These are phyloP conservation scores for Morella rubra DNA, from an alignment of 306 rosid genomes.

Conservation along the genomic window DNA sequence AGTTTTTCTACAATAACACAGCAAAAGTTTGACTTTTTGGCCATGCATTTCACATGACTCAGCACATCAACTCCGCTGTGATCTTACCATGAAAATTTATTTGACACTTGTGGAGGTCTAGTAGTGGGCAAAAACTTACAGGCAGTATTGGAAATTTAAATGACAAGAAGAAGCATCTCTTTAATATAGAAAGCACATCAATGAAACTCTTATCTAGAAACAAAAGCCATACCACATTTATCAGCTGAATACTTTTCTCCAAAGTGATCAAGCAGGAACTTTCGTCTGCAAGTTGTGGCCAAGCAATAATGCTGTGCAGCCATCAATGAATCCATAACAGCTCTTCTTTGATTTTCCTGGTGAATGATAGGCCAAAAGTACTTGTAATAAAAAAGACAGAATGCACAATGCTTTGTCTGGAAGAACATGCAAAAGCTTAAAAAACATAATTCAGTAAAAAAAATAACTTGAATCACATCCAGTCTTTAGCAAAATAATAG, in stretches of 20 bases:
- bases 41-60: neutral
- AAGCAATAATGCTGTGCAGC: slow-evolving; percentile 81
- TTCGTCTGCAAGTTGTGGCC: slow-evolving; percentile 76
- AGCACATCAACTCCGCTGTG: neutral
- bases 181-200: neutral
- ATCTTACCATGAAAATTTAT: neutral
- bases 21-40: neutral
- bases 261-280: slow-evolving; percentile 73
- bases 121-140: neutral
- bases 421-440: slow-evolving; percentile 31
- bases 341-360: slow-evolving; percentile 76
- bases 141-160: no score
- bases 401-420: neutral
- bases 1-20: neutral
- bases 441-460: slow-evolving; percentile 1
- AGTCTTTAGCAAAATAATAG: neutral
- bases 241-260: slow-evolving; percentile 65
- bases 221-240: slow-evolving; percentile 66
- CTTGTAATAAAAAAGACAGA: slow-evolving; percentile 17
- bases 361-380: slow-evolving; percentile 25
- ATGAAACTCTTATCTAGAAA: slow-evolving; percentile 27
- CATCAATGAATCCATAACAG: slow-evolving; percentile 69
- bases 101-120: neutral
- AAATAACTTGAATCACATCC: neutral
- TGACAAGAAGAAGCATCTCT: neutral